A percentile compares a stretch with the other conserved stretches of the same genome.
phyloP scores from a whole-genome alignment of 1,139 yeast species.

The Saccharomycopsis hybrid region DNA sequence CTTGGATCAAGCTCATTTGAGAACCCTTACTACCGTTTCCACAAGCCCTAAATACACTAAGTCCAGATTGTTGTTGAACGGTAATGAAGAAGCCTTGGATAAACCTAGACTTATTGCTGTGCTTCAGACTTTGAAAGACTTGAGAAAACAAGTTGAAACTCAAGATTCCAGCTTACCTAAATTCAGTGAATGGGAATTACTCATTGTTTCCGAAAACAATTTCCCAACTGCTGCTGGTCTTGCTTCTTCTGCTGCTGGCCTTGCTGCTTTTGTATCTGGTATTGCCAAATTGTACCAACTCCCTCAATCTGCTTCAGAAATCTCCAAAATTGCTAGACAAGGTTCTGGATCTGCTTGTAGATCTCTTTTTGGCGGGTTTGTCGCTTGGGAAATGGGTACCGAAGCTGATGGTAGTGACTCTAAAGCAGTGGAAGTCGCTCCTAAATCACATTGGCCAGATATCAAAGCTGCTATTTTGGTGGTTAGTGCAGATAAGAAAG shows the following conservation, averaged over 20 bases:
- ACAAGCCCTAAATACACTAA: slow-evolving; percentile 49
- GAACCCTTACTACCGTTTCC: slow-evolving; percentile 86
- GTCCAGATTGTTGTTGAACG: slow-evolving; percentile 82
- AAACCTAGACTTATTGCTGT: slow-evolving; percentile 77
- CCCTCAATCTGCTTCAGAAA: slow-evolving; percentile 74
- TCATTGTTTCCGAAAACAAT: slow-evolving; percentile 88
- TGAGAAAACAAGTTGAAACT: slow-evolving; percentile 53
- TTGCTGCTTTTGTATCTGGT: slow-evolving; percentile 89
- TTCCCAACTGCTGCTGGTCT: slow-evolving; percentile 99
- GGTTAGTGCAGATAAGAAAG: slow-evolving; percentile 89
- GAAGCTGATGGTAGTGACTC: slow-evolving; percentile 75
- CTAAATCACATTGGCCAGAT: slow-evolving; percentile 80
- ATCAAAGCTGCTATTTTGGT: slow-evolving; percentile 91
- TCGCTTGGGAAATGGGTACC: slow-evolving; percentile 97
- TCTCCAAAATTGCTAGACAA: slow-evolving; percentile 90
- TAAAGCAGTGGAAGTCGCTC: slow-evolving; percentile 86
- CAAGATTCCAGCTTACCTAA: slow-evolving; percentile 47
- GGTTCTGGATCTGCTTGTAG: slow-evolving; percentile 99
- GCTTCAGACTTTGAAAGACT: slow-evolving; percentile 62
- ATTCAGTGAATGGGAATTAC: slow-evolving; percentile 60
- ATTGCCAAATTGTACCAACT: slow-evolving; percentile 76
- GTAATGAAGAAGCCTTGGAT: slow-evolving; percentile 56
- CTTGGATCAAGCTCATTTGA: slow-evolving; percentile 77
- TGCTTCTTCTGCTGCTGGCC: slow-evolving; percentile 97
- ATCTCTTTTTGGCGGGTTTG: slow-evolving; percentile 94